Evolutionary conservation across 768 basidiomycete genomes (phyloP).

Genomic region (Lenzites betulinus): DNA sequence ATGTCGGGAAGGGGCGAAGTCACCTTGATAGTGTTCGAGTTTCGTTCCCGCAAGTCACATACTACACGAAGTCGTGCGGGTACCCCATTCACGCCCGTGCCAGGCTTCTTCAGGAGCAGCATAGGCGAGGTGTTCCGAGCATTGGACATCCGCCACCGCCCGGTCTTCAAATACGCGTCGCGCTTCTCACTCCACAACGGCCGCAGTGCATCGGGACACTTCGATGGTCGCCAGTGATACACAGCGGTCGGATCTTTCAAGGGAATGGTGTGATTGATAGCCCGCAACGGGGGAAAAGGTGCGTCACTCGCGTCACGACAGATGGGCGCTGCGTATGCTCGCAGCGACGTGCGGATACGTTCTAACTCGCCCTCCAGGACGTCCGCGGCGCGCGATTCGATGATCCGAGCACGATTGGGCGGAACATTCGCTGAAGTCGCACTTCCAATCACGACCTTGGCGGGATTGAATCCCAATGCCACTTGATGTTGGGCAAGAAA

Average conservation of each 20-base stretch:
- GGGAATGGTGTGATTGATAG: slow-evolving; percentile 40
- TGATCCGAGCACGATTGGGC: neutral
- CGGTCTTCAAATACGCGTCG: slow-evolving; percentile 31
- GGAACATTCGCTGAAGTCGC: neutral
- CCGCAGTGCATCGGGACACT: slow-evolving; percentile 38
- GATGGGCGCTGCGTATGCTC: slow-evolving; percentile 19
- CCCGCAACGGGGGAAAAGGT: slow-evolving; percentile 30
- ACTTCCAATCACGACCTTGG: slow-evolving; percentile 5
- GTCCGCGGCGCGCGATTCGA: neutral
- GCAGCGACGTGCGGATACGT: neutral
- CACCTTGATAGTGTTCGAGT: slow-evolving; percentile 29
- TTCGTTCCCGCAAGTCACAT: slow-evolving; percentile 20
- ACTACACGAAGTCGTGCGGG: slow-evolving; percentile 12
- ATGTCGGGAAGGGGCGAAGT: slow-evolving; percentile 31
- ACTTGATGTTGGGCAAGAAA: slow-evolving; percentile 23
- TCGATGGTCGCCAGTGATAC: slow-evolving; percentile 38
- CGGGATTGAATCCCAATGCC: slow-evolving; percentile 16
- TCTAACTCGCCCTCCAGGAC: neutral
- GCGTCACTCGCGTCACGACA: slow-evolving; percentile 18
- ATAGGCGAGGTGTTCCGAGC: slow-evolving; percentile 35
- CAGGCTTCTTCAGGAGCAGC: slow-evolving; percentile 35
- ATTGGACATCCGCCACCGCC: too few relatives aligned
- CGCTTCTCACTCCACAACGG: slow-evolving; percentile 32
- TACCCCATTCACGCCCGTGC: slow-evolving; percentile 5
- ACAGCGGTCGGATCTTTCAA: slow-evolving; percentile 34